Percentiles rank a stretch among this genome's conserved stretches.
Evolutionary conservation across 2,329 filamentous ascomycete species (phyloP).

Genomic region (Neopestalotiopsis sp.): DNA sequence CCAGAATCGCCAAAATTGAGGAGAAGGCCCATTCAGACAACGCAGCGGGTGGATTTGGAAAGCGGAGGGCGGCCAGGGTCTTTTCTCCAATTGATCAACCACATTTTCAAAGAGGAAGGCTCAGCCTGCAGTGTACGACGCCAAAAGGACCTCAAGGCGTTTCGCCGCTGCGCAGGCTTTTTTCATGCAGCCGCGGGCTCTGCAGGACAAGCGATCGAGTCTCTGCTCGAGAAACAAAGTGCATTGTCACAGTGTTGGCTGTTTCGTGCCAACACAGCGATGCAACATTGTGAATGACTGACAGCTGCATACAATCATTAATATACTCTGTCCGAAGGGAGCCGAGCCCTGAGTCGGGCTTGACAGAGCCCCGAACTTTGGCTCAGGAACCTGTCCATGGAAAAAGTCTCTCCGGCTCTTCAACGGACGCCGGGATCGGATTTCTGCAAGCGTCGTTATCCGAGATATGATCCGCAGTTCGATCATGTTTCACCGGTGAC

Average conservation of each 20-base stretch:
- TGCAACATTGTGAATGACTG: not conserved
- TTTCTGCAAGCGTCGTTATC: not conserved
- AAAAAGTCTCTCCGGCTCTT: not conserved
- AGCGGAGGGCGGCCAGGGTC: not conserved
- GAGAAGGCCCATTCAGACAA: not conserved
- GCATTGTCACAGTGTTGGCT: not conserved
- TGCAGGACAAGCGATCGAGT: not conserved
- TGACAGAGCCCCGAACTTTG: not conserved
- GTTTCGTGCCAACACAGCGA: conserved; percentile 6
- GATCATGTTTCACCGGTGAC: not conserved
- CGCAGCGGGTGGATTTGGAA: not conserved
- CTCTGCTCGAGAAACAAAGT: not conserved
- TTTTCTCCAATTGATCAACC: conserved; percentile 1
- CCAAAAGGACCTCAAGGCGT: not conserved
- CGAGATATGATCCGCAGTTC: not conserved
- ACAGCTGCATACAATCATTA: not conserved
- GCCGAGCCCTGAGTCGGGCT: not conserved
- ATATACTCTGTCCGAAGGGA: not conserved
- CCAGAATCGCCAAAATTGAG: too few relatives aligned
- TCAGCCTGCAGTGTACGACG: not conserved
- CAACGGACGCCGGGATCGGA: not conserved
- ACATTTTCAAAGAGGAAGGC: not conserved
- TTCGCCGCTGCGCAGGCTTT: not conserved
- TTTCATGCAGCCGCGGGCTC: not conserved
- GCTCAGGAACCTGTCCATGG: not conserved